Evolutionary conservation across 2,329 filamentous ascomycete genomes (phyloP).

Genomic region (Penicillium palitans): DNA sequence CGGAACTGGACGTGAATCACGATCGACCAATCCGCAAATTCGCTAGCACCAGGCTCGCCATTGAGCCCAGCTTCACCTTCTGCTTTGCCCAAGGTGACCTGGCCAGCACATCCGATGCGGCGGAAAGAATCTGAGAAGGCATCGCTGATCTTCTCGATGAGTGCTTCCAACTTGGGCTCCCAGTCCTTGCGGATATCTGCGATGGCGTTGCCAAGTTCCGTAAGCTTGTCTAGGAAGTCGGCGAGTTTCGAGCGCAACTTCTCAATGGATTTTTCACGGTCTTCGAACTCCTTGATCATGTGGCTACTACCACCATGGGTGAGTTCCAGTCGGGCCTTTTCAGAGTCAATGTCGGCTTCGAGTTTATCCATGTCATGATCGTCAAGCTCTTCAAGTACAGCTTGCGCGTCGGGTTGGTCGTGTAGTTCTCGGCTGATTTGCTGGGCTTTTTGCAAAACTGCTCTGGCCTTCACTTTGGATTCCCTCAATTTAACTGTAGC

Average conservation of each 20-base stretch:
- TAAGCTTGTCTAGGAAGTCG: constrained; percentile 56
- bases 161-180: constrained; percentile 78
- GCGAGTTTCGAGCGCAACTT: constrained; percentile 62
- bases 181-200: constrained; percentile 67
- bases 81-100: constrained; percentile 81
- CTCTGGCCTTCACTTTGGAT: constrained; percentile 17
- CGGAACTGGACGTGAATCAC: constrained; percentile 95
- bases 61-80: constrained; percentile 37
- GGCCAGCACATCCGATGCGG: constrained; percentile 89
- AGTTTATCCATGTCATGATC: constrained; percentile 63
- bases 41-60: constrained; percentile 52
- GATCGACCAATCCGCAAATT: constrained; percentile 92
- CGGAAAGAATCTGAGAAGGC: constrained; percentile 93
- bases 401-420: constrained; percentile 29
- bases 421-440: constrained; percentile 15
- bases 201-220: constrained; percentile 60
- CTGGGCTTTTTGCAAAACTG: constrained; percentile 19
- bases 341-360: constrained; percentile 70
- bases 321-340: constrained; percentile 73
- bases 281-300: constrained; percentile 75
- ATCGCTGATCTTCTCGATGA: constrained; percentile 79
- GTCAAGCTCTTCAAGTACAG: constrained; percentile 48
- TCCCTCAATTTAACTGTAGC: constrained; percentile 41
- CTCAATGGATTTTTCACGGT: constrained; percentile 68
- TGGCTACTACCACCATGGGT: constrained; percentile 75